A percentile compares a stretch with the other conserved stretches of the same genome.
phyloP scores from a whole-genome alignment of 345 rosid species.

The Conringia planisiliqua region DNA sequence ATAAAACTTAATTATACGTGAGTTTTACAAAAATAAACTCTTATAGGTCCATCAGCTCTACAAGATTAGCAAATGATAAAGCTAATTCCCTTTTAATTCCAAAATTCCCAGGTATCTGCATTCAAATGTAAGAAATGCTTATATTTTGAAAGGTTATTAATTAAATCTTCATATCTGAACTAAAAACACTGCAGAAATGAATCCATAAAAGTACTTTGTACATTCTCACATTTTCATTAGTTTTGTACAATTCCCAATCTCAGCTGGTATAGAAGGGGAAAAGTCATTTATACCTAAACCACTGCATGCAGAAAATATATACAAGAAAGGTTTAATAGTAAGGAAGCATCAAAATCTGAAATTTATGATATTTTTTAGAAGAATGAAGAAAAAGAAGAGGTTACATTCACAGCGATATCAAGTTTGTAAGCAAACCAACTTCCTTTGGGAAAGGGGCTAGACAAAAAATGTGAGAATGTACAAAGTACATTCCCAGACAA shows the following conservation, averaged over 20 bases:
- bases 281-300: constrained; percentile 50
- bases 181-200: background rate
- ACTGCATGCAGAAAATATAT: background rate
- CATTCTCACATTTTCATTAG: constrained; percentile 54
- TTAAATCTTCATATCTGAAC: background rate
- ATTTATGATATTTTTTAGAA: background rate
- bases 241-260: constrained; percentile 50
- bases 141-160: too few species aligned
- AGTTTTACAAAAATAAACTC: background rate
- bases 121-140: background rate
- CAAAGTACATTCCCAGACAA: too few species aligned
- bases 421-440: constrained; percentile 55
- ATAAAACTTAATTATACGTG: background rate
- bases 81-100: constrained; percentile 60
- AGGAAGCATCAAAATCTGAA: background rate
- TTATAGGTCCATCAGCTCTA: constrained; percentile 25
- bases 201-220: background rate
- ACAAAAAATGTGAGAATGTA: too few species aligned
- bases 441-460: constrained; percentile 65
- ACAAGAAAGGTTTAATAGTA: background rate
- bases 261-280: constrained; percentile 54
- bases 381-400: background rate
- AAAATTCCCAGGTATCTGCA: constrained; percentile 46
- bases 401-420: constrained; percentile 51
- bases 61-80: constrained; percentile 40